Evolutionary conservation across 768 basidiomycete genomes (phyloP).

Genomic region (Mycena crocata): DNA sequence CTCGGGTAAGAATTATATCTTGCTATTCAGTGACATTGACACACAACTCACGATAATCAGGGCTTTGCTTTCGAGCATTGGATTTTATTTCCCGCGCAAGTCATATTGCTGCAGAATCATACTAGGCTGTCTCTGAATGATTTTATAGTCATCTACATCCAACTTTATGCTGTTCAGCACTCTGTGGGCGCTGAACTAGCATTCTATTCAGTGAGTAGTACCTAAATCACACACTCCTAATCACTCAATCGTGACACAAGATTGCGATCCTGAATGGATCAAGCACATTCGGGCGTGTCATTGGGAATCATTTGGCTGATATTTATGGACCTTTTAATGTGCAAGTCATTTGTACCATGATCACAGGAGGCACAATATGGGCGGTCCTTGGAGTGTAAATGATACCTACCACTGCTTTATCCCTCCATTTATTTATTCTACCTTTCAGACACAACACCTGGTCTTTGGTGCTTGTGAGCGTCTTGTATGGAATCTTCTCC

Average conservation of each 20-base stretch:
- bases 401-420: no score
- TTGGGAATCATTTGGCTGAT: slow-evolving; percentile 50
- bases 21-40: not conserved
- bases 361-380: slow-evolving; percentile 55
- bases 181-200: slow-evolving; percentile 31
- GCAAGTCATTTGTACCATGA: slow-evolving; percentile 47
- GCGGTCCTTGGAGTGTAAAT: slow-evolving; percentile 51
- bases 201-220: slow-evolving; percentile 35
- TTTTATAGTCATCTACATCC: slow-evolving; percentile 22
- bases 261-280: slow-evolving; percentile 51
- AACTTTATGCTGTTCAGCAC: slow-evolving; percentile 37
- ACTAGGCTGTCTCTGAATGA: slow-evolving; percentile 16
- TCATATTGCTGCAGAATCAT: not conserved
- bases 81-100: slow-evolving; percentile 29
- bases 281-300: slow-evolving; percentile 49
- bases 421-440: not conserved
- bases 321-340: slow-evolving; percentile 51
- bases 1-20: slow-evolving; percentile 38
- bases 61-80: slow-evolving; percentile 23
- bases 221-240: not conserved
- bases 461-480: slow-evolving; percentile 52
- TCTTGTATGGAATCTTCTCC: slow-evolving; percentile 61
- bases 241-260: slow-evolving; percentile 32
- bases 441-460: slow-evolving; percentile 41
- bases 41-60: not conserved